Evolutionary conservation across 2,329 filamentous ascomycete genomes (phyloP).

Genomic region (Ophiostoma sp.): DNA sequence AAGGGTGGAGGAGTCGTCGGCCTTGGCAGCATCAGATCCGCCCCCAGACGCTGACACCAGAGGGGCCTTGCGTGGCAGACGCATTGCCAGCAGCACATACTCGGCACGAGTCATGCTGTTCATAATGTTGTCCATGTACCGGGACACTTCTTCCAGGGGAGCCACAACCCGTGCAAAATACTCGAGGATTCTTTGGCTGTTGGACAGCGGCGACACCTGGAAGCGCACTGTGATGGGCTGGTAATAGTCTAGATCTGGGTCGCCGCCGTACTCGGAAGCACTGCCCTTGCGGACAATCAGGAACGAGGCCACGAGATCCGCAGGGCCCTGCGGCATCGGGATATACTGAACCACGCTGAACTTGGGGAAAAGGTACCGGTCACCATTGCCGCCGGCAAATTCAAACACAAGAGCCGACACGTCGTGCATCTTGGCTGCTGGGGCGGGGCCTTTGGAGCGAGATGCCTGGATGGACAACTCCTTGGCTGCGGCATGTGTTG

Average conservation of each 20-base stretch:
- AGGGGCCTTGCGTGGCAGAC: slow-evolving; percentile 47
- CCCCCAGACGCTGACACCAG: not conserved
- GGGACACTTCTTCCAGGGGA: slow-evolving; percentile 55
- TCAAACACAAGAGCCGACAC: slow-evolving; percentile 65
- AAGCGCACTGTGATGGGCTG: slow-evolving; percentile 65
- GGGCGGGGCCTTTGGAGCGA: slow-evolving; percentile 55
- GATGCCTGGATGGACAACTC: slow-evolving; percentile 47
- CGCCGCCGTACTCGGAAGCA: slow-evolving; percentile 58
- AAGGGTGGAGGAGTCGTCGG: not conserved
- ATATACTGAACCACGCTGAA: slow-evolving; percentile 70
- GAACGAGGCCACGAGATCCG: slow-evolving; percentile 66
- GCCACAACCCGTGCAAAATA: slow-evolving; percentile 57
- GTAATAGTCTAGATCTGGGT: slow-evolving; percentile 64
- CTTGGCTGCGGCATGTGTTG: not conserved
- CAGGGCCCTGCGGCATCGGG: slow-evolving; percentile 44
- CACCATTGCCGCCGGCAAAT: slow-evolving; percentile 61
- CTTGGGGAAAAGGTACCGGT: slow-evolving; percentile 73
- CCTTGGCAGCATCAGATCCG: not conserved
- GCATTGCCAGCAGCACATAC: slow-evolving; percentile 62
- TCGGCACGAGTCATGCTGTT: slow-evolving; percentile 63
- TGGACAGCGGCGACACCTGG: slow-evolving; percentile 22
- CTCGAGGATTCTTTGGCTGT: slow-evolving; percentile 53
- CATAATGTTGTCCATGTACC: slow-evolving; percentile 68
- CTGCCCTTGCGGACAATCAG: slow-evolving; percentile 69
- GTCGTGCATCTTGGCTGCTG: slow-evolving; percentile 52